Percentiles rank a stretch among this genome's conserved stretches.
Evolutionary conservation across 768 basidiomycete genomes (phyloP).

Genomic region (Pleurotus platypus): DNA sequence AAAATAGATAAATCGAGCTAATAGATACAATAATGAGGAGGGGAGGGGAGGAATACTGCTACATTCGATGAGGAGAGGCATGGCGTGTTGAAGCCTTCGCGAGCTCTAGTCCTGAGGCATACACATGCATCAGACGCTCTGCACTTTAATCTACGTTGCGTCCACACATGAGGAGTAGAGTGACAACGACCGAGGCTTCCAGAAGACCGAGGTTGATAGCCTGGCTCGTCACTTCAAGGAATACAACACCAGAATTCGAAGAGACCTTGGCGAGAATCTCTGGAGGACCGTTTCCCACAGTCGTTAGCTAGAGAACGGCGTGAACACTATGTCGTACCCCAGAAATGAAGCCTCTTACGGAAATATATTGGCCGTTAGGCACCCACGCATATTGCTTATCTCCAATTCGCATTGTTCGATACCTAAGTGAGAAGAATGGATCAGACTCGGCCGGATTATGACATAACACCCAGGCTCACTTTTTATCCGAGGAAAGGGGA

Average conservation of each 20-base stretch:
- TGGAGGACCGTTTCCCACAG: conserved; percentile 27
- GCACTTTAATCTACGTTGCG: conserved; percentile 51
- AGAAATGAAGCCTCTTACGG: conserved; percentile 32
- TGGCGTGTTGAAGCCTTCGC: neutral
- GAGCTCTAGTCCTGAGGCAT: too few species aligned
- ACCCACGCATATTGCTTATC: conserved; percentile 53
- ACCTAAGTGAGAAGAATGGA: conserved; percentile 20
- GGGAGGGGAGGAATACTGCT: neutral
- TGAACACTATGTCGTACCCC: neutral
- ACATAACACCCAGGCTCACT: conserved; percentile 18
- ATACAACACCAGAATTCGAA: conserved; percentile 38
- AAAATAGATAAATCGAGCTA: neutral
- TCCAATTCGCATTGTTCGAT: conserved; percentile 48
- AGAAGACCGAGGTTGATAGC: conserved; percentile 54
- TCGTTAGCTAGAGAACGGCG: conserved; percentile 38
- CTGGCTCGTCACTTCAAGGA: conserved; percentile 53
- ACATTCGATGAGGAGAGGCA: neutral
- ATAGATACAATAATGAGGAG: neutral
- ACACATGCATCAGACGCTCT: too few species aligned
- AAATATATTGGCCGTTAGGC: conserved; percentile 49
- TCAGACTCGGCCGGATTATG: neutral
- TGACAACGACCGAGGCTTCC: conserved; percentile 47
- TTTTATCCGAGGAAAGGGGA: conserved; percentile 30
- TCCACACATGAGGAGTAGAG: conserved; percentile 55
- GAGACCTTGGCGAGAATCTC: conserved; percentile 51